Percentiles rank a stretch among this genome's conserved stretches.
These are phyloP conservation scores for Akanthomyces muscarius DNA, from an alignment of 2,329 filamentous ascomycete species.

Conservation along the genomic window DNA sequence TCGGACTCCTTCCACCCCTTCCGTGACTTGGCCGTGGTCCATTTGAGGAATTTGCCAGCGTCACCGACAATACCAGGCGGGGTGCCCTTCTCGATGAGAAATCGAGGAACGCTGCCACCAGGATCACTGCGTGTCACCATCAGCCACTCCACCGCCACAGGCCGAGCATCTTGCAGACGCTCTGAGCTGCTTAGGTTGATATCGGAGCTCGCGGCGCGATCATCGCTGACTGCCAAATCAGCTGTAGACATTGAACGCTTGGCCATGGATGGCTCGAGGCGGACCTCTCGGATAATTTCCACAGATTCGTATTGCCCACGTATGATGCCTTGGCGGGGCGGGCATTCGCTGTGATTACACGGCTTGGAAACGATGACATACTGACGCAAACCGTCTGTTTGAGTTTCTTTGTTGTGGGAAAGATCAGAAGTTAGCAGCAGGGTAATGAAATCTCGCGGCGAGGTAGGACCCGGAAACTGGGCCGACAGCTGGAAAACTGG, in stretches of 20 bases:
- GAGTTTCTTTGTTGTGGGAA: slow-evolving; percentile 34
- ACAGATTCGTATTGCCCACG: slow-evolving; percentile 87
- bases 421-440: slow-evolving; percentile 66
- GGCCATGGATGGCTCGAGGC: slow-evolving; percentile 41
- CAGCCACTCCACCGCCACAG: slow-evolving; percentile 72
- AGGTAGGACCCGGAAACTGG: slow-evolving; percentile 84
- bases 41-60: slow-evolving; percentile 76
- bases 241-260: slow-evolving; percentile 33
- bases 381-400: slow-evolving; percentile 52
- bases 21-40: slow-evolving; percentile 47
- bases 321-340: slow-evolving; percentile 67
- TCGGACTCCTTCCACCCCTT: slow-evolving; percentile 31
- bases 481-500: slow-evolving; percentile 80
- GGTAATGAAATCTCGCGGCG: slow-evolving; percentile 83
- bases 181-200: slow-evolving; percentile 19
- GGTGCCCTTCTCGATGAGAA: slow-evolving; percentile 87
- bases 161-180: slow-evolving; percentile 27
- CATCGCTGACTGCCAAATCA: slow-evolving; percentile 24
- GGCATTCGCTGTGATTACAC: slow-evolving; percentile 70
- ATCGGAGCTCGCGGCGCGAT: not conserved
- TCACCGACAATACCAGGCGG: slow-evolving; percentile 76
- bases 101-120: slow-evolving; percentile 80
- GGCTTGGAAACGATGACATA: slow-evolving; percentile 88
- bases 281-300: slow-evolving; percentile 83
- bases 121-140: slow-evolving; percentile 91